Percentiles rank a stretch among this genome's conserved stretches.
phyloP scores from a whole-genome alignment of 495 filamentous ascomycete genomes.

The Oleoguttula mirabilis region DNA sequence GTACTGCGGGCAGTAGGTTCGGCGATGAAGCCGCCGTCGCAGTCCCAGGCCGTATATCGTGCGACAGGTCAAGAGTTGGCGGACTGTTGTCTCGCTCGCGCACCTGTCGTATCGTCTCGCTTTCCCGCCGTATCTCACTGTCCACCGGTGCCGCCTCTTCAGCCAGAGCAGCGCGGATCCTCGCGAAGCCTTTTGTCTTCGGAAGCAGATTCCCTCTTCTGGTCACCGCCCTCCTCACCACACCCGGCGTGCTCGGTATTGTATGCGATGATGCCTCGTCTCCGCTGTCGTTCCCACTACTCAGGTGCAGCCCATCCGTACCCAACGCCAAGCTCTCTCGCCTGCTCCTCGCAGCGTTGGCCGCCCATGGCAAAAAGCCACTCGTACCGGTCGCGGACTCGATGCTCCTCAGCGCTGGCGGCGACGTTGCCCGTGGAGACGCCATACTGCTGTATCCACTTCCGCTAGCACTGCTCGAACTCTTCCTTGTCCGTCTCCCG shows the following conservation, averaged over 20 bases:
- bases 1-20: constrained; percentile 28
- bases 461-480: constrained; percentile 54
- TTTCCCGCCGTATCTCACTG: constrained; percentile 78
- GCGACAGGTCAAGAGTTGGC: constrained; percentile 19
- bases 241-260: constrained; percentile 38
- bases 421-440: constrained; percentile 51
- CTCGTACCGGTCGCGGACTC: constrained; percentile 26
- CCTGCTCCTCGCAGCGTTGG: constrained; percentile 25
- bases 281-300: constrained; percentile 63
- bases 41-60: constrained; percentile 31
- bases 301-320: constrained; percentile 75
- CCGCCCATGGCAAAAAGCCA: constrained; percentile 23
- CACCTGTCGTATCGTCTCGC: constrained; percentile 87
- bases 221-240: constrained; percentile 62
- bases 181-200: constrained; percentile 88
- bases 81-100: constrained; percentile 51
- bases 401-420: constrained; percentile 51
- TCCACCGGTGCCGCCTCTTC: constrained; percentile 84
- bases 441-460: constrained; percentile 53
- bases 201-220: constrained; percentile 83
- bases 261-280: constrained; percentile 46
- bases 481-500: constrained; percentile 44
- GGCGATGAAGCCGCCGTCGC: constrained; percentile 40
- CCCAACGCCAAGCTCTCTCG: constrained; percentile 78
- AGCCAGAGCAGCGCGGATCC: constrained; percentile 75